Evolutionary conservation across 164 flowering plant species (phyloP), one percentile per base, ranked within the genome.

Genomic region (Chimonanthus salicifolius): DNA sequence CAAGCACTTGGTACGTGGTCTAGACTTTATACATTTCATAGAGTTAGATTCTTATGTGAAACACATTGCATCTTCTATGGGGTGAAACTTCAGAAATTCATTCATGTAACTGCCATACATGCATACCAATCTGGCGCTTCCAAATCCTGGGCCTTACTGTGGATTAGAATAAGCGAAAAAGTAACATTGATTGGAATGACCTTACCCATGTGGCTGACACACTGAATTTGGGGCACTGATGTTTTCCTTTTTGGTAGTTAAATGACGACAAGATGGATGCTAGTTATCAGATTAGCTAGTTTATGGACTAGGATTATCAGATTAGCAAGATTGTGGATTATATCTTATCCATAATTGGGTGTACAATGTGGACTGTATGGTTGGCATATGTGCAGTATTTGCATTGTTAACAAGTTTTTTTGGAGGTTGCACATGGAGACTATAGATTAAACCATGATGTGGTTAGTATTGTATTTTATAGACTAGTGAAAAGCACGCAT

Each of bases 1-100:
- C 91, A 91, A 79, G 87, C 97, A 47, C 87, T 92, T 77, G 96
- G 98, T 92, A 88, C 7, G 89, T 50, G 43, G 62, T 72, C 18
- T 47, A 75, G 16, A 16, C 16, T n/a, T 71, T 11, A 5, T 33
- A 62, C 5, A 6, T 33, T 62, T 33, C 33, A 33, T 33, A 33
- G 33, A 33, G 33, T 33, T 33, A 33, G 1, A 1, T 1, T 33
- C 33, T 33, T 33, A 33, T 33, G 33, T 33, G 33, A 33, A 33
- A 1, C 33, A 33, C 33, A 33, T 33, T 33, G 33, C 33, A 33
- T 33, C 33, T 33, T 33, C 33, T 33, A 33, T 33, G 2, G 33
- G 33, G 33, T 33, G 33, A 33, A 33, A 33, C 33, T 33, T 33
- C 33, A 33, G 33, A 33, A 33, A 33, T 33, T 33, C 33, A 33